Evolutionary conservation across 169 alveolate species (phyloP).

Genomic region (Neospora caninum): DNA sequence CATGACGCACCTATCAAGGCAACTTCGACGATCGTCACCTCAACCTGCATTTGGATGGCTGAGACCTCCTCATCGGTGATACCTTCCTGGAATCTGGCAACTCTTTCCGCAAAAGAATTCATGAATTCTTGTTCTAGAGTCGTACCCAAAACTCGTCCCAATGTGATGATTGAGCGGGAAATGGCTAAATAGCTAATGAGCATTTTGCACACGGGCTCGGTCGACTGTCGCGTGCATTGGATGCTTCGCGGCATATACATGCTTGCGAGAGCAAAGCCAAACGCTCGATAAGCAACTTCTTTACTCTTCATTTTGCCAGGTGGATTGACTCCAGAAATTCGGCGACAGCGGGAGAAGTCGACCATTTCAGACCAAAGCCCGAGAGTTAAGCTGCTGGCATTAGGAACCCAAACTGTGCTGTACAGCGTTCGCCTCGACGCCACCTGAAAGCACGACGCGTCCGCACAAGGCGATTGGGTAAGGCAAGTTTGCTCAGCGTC

Average conservation of each 20-base stretch:
- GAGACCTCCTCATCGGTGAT: not conserved
- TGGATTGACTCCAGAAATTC: not conserved
- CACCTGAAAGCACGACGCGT: not conserved
- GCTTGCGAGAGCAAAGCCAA: not conserved
- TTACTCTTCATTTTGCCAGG: not conserved
- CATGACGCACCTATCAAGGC: not conserved
- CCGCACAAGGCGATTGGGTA: no score
- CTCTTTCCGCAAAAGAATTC: not conserved
- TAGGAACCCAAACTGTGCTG: not conserved
- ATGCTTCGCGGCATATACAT: not conserved
- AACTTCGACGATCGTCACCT: not conserved
- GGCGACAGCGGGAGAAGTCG: not conserved
- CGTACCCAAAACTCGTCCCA: conserved; percentile 23
- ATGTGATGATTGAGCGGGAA: not conserved
- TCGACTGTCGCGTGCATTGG: not conserved
- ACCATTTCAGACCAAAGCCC: not conserved
- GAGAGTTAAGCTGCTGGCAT: not conserved
- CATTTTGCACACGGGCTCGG: not conserved
- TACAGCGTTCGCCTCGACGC: conserved; percentile 6
- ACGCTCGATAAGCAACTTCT: not conserved
- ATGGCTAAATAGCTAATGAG: not conserved
- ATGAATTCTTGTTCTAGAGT: not conserved
- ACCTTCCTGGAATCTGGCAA: no score
- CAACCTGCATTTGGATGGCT: not conserved
- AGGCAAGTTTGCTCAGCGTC: no score